Conservation (phyloP, 352 stramenopile genomes). For the Blastocystis sp. region DNA sequence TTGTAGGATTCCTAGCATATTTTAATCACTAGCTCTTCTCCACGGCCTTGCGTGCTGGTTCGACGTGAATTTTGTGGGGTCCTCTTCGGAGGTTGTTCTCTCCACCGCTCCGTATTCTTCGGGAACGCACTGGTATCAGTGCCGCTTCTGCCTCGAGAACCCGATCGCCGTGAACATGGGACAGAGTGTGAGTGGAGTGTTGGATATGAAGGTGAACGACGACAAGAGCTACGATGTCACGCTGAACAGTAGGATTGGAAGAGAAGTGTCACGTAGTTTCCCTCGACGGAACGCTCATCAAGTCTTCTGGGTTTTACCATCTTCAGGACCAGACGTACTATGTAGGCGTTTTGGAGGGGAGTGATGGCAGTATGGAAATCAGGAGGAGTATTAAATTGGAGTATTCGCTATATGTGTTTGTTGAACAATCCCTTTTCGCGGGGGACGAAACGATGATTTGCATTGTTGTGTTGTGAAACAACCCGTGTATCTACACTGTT, state of each 20-base stretch:
- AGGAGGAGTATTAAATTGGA: slow-evolving; percentile 24
- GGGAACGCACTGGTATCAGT: slow-evolving; percentile 77
- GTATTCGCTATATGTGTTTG: too few species aligned
- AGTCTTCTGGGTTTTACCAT: slow-evolving; percentile 71
- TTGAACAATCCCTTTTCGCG: too few species aligned
- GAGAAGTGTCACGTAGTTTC: slow-evolving; percentile 62
- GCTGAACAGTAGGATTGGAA: background rate
- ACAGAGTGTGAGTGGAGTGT: slow-evolving; percentile 74
- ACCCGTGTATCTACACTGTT: too few species aligned
- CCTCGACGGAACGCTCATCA: slow-evolving; percentile 75
- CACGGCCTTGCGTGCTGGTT: slow-evolving; percentile 97
- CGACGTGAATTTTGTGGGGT: slow-evolving; percentile 87
- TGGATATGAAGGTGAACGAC: slow-evolving; percentile 82
- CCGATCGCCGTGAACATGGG: slow-evolving; percentile 79
- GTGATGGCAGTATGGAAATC: slow-evolving; percentile 37
- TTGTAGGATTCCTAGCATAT: background rate
- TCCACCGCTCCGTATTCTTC: slow-evolving; percentile 69
- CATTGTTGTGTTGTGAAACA: too few species aligned
- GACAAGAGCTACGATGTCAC: slow-evolving; percentile 87
- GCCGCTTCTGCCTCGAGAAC: slow-evolving; percentile 73
- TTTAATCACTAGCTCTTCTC: slow-evolving; percentile 68
- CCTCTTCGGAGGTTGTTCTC: slow-evolving; percentile 69
- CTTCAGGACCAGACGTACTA: slow-evolving; percentile 88
- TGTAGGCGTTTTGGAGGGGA: background rate
- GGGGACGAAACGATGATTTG: too few species aligned